Conservation (phyloP, 2,329 filamentous ascomycete genomes). For the Byssothecium circinans region DNA sequence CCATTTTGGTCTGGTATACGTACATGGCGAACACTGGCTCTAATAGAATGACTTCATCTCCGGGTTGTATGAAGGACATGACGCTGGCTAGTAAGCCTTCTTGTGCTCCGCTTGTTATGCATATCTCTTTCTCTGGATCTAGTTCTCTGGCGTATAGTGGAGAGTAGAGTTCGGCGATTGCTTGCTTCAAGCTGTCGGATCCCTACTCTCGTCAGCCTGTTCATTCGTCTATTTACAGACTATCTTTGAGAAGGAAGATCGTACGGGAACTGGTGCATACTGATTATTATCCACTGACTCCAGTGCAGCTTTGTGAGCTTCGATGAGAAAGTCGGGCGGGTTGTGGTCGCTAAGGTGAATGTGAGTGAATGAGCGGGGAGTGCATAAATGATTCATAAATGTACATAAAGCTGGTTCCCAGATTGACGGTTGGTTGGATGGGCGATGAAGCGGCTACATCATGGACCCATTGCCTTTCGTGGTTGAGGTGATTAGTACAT, state of each 20-base stretch:
- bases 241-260: background rate
- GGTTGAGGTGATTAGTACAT: background rate
- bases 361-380: background rate
- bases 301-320: slow-evolving; percentile 83
- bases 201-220: slow-evolving; percentile 65
- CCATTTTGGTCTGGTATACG: slow-evolving; percentile 95
- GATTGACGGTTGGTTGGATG: slow-evolving; percentile 63
- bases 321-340: slow-evolving; percentile 79
- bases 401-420: slow-evolving; percentile 67
- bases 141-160: slow-evolving; percentile 77
- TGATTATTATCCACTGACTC: slow-evolving; percentile 95
- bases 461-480: slow-evolving; percentile 48
- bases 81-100: slow-evolving; percentile 90
- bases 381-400: too few species aligned
- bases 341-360: slow-evolving; percentile 67
- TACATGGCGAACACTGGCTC: slow-evolving; percentile 98
- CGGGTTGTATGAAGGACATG: slow-evolving; percentile 90
- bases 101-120: slow-evolving; percentile 85
- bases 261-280: slow-evolving; percentile 67
- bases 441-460: slow-evolving; percentile 63
- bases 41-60: slow-evolving; percentile 92
- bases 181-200: slow-evolving; percentile 81
- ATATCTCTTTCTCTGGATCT: slow-evolving; percentile 84
- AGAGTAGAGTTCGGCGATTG: slow-evolving; percentile 89
- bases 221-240: too few species aligned